Percentiles rank a stretch among this genome's conserved stretches.
phyloP scores from a whole-genome alignment of 2,329 filamentous ascomycete species.

The Aspergillaceae sp. region DNA sequence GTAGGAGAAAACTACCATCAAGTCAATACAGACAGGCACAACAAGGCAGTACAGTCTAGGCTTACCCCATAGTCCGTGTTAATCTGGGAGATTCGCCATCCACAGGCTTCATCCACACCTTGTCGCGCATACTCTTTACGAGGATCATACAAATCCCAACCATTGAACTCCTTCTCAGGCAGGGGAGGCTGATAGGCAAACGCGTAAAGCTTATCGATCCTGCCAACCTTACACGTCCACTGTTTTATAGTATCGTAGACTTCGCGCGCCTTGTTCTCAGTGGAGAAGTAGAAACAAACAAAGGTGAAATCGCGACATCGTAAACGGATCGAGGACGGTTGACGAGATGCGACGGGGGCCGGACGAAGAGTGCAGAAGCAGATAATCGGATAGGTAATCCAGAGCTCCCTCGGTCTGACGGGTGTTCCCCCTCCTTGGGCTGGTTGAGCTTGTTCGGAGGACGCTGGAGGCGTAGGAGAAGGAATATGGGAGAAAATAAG shows the following conservation, averaged over 20 bases:
- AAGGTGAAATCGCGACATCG: slow-evolving; percentile 91
- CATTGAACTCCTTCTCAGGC: slow-evolving; percentile 64
- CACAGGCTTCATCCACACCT: slow-evolving; percentile 73
- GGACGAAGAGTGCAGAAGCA: slow-evolving; percentile 69
- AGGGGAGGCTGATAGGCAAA: slow-evolving; percentile 73
- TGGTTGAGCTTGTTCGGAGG: not conserved
- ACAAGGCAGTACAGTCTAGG: not conserved
- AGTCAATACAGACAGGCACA: slow-evolving; percentile 15
- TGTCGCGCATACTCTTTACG: slow-evolving; percentile 77
- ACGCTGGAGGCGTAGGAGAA: slow-evolving; percentile 8
- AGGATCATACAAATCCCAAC: slow-evolving; percentile 79
- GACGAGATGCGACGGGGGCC: slow-evolving; percentile 57
- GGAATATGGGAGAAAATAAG: slow-evolving; percentile 55
- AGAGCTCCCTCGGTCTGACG: slow-evolving; percentile 61
- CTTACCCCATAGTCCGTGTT: slow-evolving; percentile 70
- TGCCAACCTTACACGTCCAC: slow-evolving; percentile 71
- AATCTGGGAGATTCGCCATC: slow-evolving; percentile 84
- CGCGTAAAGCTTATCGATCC: slow-evolving; percentile 82
- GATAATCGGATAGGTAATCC: slow-evolving; percentile 93
- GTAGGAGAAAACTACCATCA: slow-evolving; percentile 67
- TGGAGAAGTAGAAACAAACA: slow-evolving; percentile 77
- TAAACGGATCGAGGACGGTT: slow-evolving; percentile 74
- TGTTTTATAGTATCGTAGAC: slow-evolving; percentile 78
- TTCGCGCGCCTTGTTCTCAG: slow-evolving; percentile 66
- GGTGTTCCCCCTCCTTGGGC: slow-evolving; percentile 32